phyloP scores from a whole-genome alignment of 768 basidiomycete genomes.

The Naganishia randhawae region DNA sequence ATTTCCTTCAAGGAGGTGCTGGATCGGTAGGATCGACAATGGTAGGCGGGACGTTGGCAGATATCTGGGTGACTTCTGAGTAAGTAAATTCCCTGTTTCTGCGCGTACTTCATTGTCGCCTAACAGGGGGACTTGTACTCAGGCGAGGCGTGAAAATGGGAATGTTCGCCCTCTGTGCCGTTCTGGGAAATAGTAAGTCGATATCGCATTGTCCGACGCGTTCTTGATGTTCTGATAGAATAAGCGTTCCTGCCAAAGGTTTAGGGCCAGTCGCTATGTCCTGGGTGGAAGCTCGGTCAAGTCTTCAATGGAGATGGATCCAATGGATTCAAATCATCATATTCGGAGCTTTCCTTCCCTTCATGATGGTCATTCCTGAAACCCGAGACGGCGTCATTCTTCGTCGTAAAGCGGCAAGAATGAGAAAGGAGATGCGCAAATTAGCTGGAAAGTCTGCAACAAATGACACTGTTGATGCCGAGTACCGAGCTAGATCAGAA shows the following conservation, averaged over 20 bases:
- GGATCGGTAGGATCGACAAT: conserved; percentile 51
- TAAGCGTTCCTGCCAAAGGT: conserved; percentile 45
- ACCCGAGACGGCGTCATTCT: conserved; percentile 65
- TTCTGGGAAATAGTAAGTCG: conserved; percentile 56
- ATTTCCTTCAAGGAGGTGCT: conserved; percentile 48
- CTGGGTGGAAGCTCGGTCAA: conserved; percentile 58
- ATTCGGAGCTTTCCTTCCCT: conserved; percentile 56
- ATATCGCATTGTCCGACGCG: no score
- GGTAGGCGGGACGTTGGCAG: conserved; percentile 52
- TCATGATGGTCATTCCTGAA: conserved; percentile 63
- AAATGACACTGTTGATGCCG: conserved; percentile 31
- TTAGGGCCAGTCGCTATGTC: conserved; percentile 64
- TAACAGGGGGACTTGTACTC: no score
- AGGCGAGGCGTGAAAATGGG: conserved; percentile 29
- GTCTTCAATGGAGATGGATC: conserved; percentile 74
- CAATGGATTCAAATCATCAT: conserved; percentile 72
- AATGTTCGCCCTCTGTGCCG: conserved; percentile 8
- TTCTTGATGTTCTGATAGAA: neutral
- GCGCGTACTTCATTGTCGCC: no score
- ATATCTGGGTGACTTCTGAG: conserved; percentile 48
- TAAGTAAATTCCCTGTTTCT: neutral
- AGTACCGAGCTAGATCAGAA: conserved; percentile 44
- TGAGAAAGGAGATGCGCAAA: conserved; percentile 15
- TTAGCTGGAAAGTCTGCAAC: neutral
- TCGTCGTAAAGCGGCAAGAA: conserved; percentile 10